phyloP scores from a whole-genome alignment of 129 eudicot genomes.

The Gnaphalium uliginosum region DNA sequence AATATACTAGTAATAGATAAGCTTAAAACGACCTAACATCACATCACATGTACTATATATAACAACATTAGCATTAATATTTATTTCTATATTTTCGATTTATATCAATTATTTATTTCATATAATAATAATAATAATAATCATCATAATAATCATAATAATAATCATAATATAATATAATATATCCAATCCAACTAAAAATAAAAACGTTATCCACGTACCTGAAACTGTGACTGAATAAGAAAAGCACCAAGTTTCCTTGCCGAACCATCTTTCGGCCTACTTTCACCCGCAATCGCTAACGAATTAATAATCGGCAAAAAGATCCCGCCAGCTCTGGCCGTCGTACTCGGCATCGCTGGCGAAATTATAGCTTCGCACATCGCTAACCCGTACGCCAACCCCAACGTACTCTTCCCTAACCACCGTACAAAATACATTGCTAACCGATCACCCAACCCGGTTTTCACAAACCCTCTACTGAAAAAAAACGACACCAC shows the following conservation, averaged over 20 bases:
- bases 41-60: no score
- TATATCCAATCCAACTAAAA: no score
- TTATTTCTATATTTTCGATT: no score
- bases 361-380: conserved; percentile 63
- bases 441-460: conserved; percentile 80
- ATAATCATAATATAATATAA: no score
- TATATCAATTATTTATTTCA: no score
- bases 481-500: conserved; percentile 69
- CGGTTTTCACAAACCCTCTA: conserved; percentile 71
- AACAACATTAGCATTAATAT: no score
- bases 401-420: conserved; percentile 74
- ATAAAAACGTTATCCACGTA: neutral
- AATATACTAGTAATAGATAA: no score
- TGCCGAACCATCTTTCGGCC: conserved; percentile 62
- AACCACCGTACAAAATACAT: conserved; percentile 62
- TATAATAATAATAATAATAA: no score
- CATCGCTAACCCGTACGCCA: conserved; percentile 71
- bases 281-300: conserved; percentile 55
- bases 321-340: conserved; percentile 83
- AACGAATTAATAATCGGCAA: conserved; percentile 77
- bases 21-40: no score
- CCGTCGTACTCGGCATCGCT: conserved; percentile 83
- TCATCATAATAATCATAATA: no score
- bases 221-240: conserved; percentile 75
- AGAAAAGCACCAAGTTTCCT: conserved; percentile 76